Conservation (phyloP, 306 rosid genomes). For the Quercus berberidifolia region DNA sequence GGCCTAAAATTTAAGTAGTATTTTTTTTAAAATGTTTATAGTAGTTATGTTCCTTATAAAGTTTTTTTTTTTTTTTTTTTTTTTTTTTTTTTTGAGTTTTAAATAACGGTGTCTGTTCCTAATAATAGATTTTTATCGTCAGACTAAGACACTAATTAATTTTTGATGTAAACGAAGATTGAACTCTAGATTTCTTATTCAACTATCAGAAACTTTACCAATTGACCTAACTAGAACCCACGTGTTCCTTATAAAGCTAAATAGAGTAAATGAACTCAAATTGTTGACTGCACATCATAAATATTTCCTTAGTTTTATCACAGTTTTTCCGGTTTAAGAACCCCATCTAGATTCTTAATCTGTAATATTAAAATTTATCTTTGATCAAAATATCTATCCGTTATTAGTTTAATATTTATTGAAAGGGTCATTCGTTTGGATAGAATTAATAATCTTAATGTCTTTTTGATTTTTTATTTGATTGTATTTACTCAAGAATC, state of each 20-base stretch:
- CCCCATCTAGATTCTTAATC: not conserved
- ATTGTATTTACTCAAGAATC: constrained; percentile 1
- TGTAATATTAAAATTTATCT: not conserved
- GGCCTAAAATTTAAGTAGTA: too few relatives aligned
- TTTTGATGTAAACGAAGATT: too few relatives aligned
- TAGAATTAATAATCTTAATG: not conserved
- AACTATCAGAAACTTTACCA: rapidly evolving
- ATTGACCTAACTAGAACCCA: rapidly evolving
- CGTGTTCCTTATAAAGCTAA: not conserved
- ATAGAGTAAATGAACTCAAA: not conserved
- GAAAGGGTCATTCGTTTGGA: not conserved
- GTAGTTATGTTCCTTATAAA: too few relatives aligned
- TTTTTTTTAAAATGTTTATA: too few relatives aligned
- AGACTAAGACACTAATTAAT: too few relatives aligned
- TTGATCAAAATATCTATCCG: not conserved
- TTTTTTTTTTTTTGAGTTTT: too few relatives aligned
- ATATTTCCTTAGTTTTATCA: not conserved
- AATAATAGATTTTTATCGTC: too few relatives aligned
- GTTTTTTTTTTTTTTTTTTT: too few relatives aligned
- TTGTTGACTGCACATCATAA: not conserved
- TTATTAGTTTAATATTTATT: not conserved
- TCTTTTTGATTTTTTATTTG: too few relatives aligned
- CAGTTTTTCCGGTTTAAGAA: not conserved
- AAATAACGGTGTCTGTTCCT: rapidly evolving
- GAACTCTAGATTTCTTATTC: too few relatives aligned